Evolutionary conservation across 768 basidiomycete genomes (phyloP).

Genomic region (Tephrocybe rancida): DNA sequence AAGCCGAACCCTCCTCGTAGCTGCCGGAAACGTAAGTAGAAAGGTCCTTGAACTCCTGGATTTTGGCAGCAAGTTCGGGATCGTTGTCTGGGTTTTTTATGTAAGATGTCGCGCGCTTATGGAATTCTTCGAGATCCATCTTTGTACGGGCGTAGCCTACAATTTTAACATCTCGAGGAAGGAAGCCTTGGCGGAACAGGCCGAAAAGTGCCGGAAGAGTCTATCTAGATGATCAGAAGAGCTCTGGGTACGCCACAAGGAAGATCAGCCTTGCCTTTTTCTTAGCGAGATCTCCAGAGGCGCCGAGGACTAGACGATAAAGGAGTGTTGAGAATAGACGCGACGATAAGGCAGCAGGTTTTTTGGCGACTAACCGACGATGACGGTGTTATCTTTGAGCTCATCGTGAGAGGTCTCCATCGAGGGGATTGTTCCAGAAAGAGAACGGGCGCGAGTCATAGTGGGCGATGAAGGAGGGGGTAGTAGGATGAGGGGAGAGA

Average conservation of each 20-base stretch:
- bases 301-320: conserved; percentile 74
- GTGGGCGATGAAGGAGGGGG: conserved; percentile 23
- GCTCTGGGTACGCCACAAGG: neutral
- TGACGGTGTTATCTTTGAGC: conserved; percentile 86
- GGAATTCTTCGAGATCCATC: conserved; percentile 85
- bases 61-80: conserved; percentile 53
- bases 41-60: conserved; percentile 83
- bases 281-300: conserved; percentile 97
- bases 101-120: conserved; percentile 81
- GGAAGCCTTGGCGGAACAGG: conserved; percentile 77
- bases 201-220: conserved; percentile 95
- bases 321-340: conserved; percentile 14
- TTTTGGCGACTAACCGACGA: conserved; percentile 68
- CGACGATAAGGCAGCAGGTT: conserved; percentile 7
- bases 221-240: conserved; percentile 39
- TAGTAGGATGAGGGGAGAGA: conserved; percentile 10
- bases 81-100: conserved; percentile 79
- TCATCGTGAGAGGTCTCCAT: conserved; percentile 76
- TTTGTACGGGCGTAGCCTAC: conserved; percentile 97
- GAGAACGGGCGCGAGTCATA: conserved; percentile 53
- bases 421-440: conserved; percentile 86
- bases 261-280: conserved; percentile 71
- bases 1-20: conserved; percentile 85
- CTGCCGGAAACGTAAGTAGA: conserved; percentile 84
- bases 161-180: conserved; percentile 85